Base-by-base conservation (phyloP, 1,284 basidiomycete genomes). In the Cryptococcus sp. region DNA sequence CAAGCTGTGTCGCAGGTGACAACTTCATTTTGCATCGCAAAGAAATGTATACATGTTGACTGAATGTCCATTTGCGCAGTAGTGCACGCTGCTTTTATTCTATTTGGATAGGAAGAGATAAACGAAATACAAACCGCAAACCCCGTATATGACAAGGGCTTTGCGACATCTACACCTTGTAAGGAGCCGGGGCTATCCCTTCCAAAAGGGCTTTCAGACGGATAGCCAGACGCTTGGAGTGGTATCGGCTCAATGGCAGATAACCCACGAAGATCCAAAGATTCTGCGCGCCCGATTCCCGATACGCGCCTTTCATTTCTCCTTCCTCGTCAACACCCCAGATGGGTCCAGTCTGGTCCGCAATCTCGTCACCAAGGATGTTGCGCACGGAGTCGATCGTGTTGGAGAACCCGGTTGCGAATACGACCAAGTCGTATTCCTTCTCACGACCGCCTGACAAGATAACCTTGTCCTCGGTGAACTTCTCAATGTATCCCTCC, bases 361-460 rank as follows among this genome's bases (percentile, higher is more conserved):
- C 81, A 10, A 85, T 74, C 11, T 84, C 81, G n/a, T 84, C 80
- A 0, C 82, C 82, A 20, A 83, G 63, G 4, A 66, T 68, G 67
- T 49, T 47, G 25, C 59, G 39, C 22, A 85, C 75, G 15, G 82
- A 79, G 31, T 74, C 71, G 48, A 69, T 64, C 6, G 67, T 66
- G 62, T 64, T 65, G 39, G 60, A 60, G 56, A 69, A 87, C 81
- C 86, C 86, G 10, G 86, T 88, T 3, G 85, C 84, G 71, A 86
- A 84, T 16, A 90, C 65, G 27, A 90, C 82, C 7, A 88, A 82
- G 69, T 90, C 88, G 15, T 85, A 87, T 11, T 84, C 75, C 31
- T 87, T 66, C 60, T 83, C 83, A 7, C 68, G 57, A 1, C 53
- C 67, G 11, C 64, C 70, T 23, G 17, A 41, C 11, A 71, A 60